Evolutionary conservation across 305 asterid species (phyloP).

Genomic region (Ilex paraguariensis): DNA sequence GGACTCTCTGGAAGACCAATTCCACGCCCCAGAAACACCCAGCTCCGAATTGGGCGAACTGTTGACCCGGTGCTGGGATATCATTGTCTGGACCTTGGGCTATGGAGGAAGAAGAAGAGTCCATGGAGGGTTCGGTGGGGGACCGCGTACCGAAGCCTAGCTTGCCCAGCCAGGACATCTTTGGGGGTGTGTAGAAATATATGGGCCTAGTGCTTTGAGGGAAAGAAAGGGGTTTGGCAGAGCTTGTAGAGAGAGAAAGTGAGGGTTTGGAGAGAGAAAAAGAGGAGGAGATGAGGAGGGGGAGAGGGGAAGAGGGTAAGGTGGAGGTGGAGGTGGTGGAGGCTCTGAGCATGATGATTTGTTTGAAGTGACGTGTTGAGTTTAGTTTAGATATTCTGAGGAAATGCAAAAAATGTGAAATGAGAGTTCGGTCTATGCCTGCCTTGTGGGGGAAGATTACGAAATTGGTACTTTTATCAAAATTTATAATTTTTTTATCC

Average conservation of each 20-base stretch:
- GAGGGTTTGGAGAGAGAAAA: background rate
- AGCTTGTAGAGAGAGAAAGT: background rate
- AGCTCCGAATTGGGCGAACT: conserved; percentile 87
- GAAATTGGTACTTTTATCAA: too few species aligned
- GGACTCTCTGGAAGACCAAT: conserved; percentile 77
- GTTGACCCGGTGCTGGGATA: conserved; percentile 62
- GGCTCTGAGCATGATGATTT: background rate
- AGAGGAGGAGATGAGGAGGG: conserved; percentile 1
- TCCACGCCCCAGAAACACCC: conserved; percentile 99
- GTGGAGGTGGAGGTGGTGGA: background rate
- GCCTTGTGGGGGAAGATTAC: too few species aligned
- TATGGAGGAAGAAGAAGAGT: conserved; percentile 37
- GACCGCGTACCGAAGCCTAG: conserved; percentile 1
- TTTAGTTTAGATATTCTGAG: background rate
- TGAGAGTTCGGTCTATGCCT: too few species aligned
- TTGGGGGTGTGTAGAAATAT: background rate
- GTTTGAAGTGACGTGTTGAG: background rate
- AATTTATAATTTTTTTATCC: too few species aligned
- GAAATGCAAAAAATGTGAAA: too few species aligned
- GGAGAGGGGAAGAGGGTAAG: background rate
- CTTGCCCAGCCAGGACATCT: background rate
- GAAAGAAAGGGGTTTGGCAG: background rate
- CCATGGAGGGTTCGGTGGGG: background rate
- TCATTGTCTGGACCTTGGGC: conserved; percentile 80
- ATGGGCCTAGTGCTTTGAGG: background rate